phyloP scores from a whole-genome alignment of 2,329 filamentous ascomycete species.

The Microcyclosporella mali region DNA sequence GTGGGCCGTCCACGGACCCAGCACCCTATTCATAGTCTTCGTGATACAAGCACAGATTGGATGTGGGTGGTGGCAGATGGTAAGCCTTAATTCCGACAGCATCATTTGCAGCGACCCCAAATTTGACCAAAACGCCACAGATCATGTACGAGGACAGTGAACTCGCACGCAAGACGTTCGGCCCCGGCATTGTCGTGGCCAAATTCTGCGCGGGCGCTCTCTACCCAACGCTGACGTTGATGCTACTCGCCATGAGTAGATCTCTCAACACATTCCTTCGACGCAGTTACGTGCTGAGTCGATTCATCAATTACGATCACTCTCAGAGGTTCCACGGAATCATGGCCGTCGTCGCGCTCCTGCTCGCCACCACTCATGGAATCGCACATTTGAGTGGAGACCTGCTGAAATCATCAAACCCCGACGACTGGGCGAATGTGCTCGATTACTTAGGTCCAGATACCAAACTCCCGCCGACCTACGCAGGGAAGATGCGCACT shows the following conservation, averaged over 20 bases:
- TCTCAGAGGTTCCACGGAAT: constrained; percentile 52
- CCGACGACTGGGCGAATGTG: constrained; percentile 41
- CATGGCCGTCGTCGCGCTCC: constrained; percentile 47
- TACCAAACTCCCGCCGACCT: constrained; percentile 37
- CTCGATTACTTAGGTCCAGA: constrained; percentile 42
- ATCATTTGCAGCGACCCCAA: no score
- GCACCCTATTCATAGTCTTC: constrained; percentile 45
- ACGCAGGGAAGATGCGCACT: constrained; percentile 43
- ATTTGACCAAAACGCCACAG: no score
- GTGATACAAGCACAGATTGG: constrained; percentile 46
- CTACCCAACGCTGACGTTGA: constrained; percentile 54
- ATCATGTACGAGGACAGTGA: constrained; percentile 38
- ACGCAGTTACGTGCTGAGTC: constrained; percentile 46
- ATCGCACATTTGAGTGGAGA: constrained; percentile 51
- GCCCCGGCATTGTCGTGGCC: constrained; percentile 52
- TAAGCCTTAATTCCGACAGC: constrained; percentile 33
- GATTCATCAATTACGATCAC: constrained; percentile 54
- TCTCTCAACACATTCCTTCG: constrained; percentile 50
- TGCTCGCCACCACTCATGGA: constrained; percentile 48
- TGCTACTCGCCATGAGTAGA: constrained; percentile 53
- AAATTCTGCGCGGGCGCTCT: constrained; percentile 51
- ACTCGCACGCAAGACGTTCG: constrained; percentile 46
- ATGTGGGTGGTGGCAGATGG: constrained; percentile 50
- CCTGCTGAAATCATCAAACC: constrained; percentile 46
- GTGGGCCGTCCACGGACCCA: constrained; percentile 52